phyloP scores from a whole-genome alignment of 2,329 filamentous ascomycete species.

The Fusarium burgessii region DNA sequence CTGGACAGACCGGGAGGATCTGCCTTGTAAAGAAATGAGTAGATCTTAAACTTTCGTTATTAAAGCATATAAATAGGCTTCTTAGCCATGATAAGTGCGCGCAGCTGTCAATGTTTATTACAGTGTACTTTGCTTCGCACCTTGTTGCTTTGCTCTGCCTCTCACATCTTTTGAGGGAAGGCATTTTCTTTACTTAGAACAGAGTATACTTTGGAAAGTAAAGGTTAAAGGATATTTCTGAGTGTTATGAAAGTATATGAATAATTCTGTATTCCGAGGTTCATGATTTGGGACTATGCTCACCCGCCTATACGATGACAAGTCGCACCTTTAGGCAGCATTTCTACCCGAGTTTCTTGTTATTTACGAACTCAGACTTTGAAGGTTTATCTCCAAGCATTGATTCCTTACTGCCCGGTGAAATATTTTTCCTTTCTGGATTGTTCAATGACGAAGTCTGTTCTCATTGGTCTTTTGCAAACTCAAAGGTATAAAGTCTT shows the following conservation, averaged over 20 bases:
- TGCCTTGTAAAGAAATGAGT: rapidly evolving
- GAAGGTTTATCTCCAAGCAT: too few species aligned
- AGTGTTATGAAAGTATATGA: neutral
- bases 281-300: neutral
- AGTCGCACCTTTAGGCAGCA: neutral
- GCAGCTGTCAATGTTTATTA: too few species aligned
- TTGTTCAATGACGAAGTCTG: neutral
- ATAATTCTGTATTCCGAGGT: neutral
- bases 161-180: too few species aligned
- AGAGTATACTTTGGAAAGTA: neutral
- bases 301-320: neutral
- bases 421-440: neutral
- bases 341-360: neutral
- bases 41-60: too few species aligned
- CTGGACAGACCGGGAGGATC: too few species aligned
- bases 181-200: too few species aligned
- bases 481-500: neutral
- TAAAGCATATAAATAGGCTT: too few species aligned
- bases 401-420: neutral
- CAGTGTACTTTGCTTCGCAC: too few species aligned
- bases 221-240: neutral
- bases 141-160: too few species aligned
- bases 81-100: too few species aligned
- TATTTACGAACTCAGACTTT: neutral
- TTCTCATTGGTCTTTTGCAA: neutral